Evolutionary conservation across 108 stramenopile species (phyloP).

Genomic region (Cylindrotheca closterium): DNA sequence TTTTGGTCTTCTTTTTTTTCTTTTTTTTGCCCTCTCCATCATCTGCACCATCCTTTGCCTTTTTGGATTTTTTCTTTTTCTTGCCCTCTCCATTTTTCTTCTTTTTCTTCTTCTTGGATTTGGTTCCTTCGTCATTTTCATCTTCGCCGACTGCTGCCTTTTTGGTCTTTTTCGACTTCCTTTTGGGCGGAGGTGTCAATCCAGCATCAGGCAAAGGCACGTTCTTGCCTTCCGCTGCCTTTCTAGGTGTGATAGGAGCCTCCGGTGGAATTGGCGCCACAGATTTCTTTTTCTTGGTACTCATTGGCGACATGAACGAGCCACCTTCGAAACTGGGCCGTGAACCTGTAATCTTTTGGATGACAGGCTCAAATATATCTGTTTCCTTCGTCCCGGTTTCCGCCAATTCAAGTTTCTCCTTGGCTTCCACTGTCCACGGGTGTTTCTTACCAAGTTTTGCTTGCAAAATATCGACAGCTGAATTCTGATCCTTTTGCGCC

Average conservation of each 20-base stretch:
- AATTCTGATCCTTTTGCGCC: constrained; percentile 11
- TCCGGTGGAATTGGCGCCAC: not conserved
- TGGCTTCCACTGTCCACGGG: constrained; percentile 10
- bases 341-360: not conserved
- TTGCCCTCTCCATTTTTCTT: not conserved
- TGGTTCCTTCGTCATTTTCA: not conserved
- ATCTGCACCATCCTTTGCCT: not conserved
- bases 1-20: not conserved
- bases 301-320: no score
- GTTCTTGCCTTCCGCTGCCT: not conserved
- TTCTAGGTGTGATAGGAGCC: not conserved
- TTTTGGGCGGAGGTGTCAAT: not conserved
- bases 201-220: not conserved
- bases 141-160: not conserved
- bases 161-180: not conserved
- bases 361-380: not conserved
- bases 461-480: constrained; percentile 14
- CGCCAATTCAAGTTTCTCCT: not conserved
- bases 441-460: constrained; percentile 18
- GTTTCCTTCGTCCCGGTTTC: not conserved
- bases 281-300: not conserved
- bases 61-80: not conserved
- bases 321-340: no score
- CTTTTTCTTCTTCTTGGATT: not conserved
- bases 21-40: not conserved